Evolutionary conservation across 768 basidiomycete genomes (phyloP), one percentile per base, ranked within the genome.

Genomic region (Gyrodon lividus): DNA sequence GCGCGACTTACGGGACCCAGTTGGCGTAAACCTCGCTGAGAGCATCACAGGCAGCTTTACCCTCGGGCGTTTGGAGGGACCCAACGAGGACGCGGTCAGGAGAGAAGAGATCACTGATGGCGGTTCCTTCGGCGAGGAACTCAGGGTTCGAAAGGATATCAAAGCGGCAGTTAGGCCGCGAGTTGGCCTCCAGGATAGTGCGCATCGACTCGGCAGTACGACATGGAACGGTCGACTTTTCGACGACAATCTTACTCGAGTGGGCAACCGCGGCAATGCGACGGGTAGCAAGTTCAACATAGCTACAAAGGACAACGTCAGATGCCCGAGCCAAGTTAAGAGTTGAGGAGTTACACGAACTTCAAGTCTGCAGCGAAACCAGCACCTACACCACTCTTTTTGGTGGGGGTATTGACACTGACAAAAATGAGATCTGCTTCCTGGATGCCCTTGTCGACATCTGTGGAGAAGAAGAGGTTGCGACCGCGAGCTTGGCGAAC

Each of bases 141-240:
- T 99, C 97, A 51, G 97, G 97, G 77, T 99, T 99, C 65, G 97
- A 98, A 59, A 99, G 87, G 68, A 99, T 98, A 67, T 98, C 94
- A 65, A 99, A 99, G 53, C 83, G 84, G 72, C 87, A 87, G 61
- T 86, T 86, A 51, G 89, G 84, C 66, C 86, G 92, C 34, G 96
- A 96, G 79, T 99, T 99, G 60, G 96, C 94, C 72, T 98, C 95
- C 48, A 99, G 86, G 72, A 99, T 98, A 48, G 92, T 97, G 63
- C 96, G 92, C 97, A 99, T 99, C 17, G 95, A 96, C 73, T 97
- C 92, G 54, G 97, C 97, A 6, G 97, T 99, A 58, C 97, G 87
- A 76, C 94, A 98, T 34, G 97, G 97, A 8, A 99, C 97, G 5
- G 97, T 99, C 14, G 96, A 98, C 72, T 99, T 99, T 68, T 99